A percentile compares a stretch with the other conserved stretches of the same genome.
These are phyloP conservation scores for Neurospora sp. DNA, from an alignment of 495 filamentous ascomycete genomes.

Conservation along the genomic window DNA sequence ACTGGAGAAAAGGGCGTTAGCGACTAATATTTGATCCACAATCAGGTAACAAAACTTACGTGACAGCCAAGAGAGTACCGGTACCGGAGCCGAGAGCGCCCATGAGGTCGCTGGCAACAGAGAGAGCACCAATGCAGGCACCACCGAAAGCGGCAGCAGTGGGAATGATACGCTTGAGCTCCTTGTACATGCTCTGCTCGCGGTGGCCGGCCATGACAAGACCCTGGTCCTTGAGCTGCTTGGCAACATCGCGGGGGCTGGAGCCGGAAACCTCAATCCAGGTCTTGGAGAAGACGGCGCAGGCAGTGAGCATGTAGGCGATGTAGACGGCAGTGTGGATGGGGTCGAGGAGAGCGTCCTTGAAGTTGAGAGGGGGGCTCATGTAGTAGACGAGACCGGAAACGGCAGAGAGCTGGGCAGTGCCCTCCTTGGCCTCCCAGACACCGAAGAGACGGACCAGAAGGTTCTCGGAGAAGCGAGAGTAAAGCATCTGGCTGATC, in stretches of 20 bases:
- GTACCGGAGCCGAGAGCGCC: conserved; percentile 95
- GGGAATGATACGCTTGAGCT: conserved; percentile 97
- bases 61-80: conserved; percentile 95
- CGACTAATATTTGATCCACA: neutral
- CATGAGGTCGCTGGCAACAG: conserved; percentile 88
- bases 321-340: conserved; percentile 96
- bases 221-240: conserved; percentile 99
- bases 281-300: conserved; percentile 98
- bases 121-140: conserved; percentile 96
- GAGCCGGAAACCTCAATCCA: conserved; percentile 99
- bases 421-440: conserved; percentile 96
- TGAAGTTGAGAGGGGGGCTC: conserved; percentile 96
- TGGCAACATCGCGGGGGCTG: conserved; percentile 93
- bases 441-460: conserved; percentile 92
- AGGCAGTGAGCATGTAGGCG: conserved; percentile 92
- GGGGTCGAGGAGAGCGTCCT: conserved; percentile 88
- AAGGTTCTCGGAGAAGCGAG: conserved; percentile 95
- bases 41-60: conserved; percentile 52
- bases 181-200: conserved; percentile 99
- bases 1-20: conserved; percentile 36
- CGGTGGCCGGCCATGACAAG: conserved; percentile 99
- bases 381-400: conserved; percentile 98
- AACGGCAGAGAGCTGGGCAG: conserved; percentile 83
- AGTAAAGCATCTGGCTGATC: conserved; percentile 98
- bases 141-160: conserved; percentile 97